Conservation (phyloP, 306 rosid species). For the Prunus mongolica region DNA sequence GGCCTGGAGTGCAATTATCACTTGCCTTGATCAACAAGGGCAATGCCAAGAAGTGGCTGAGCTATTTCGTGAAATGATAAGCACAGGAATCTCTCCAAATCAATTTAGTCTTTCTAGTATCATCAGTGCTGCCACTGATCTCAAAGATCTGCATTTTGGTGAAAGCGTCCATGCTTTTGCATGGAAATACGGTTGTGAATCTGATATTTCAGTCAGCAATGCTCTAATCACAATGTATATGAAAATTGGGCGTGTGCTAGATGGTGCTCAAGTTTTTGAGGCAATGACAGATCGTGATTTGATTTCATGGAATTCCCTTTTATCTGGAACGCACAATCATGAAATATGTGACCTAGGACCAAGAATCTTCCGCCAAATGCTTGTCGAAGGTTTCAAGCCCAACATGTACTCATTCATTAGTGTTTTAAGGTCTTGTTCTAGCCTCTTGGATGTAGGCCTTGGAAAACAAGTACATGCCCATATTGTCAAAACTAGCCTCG, state of each 20-base stretch:
- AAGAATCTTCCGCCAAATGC: slow-evolving; percentile 12
- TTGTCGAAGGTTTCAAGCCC: slow-evolving; percentile 21
- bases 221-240: slow-evolving; percentile 33
- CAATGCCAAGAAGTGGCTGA: slow-evolving; percentile 24
- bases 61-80: slow-evolving; percentile 27
- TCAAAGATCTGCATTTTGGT: slow-evolving; percentile 21
- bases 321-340: slow-evolving; percentile 18
- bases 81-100: slow-evolving; percentile 22
- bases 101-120: slow-evolving; percentile 23
- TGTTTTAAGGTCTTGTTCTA: slow-evolving; percentile 31
- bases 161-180: slow-evolving; percentile 27
- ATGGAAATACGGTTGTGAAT: slow-evolving; percentile 31
- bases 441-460: slow-evolving; percentile 19
- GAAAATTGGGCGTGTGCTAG: slow-evolving; percentile 22
- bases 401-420: slow-evolving; percentile 32
- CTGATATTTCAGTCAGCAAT: slow-evolving; percentile 22
- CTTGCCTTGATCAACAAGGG: slow-evolving; percentile 41
- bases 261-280: slow-evolving; percentile 22
- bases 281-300: slow-evolving; percentile 31
- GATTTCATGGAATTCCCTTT: slow-evolving; percentile 35
- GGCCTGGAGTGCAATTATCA: slow-evolving; percentile 38
- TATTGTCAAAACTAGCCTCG: slow-evolving; percentile 23
- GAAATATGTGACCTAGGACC: slow-evolving; percentile 18
- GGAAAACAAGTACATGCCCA: slow-evolving; percentile 37
- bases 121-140: slow-evolving; percentile 27